Conservation (phyloP, 2,329 filamentous ascomycete genomes). For the Fusarium incarnatum region DNA sequence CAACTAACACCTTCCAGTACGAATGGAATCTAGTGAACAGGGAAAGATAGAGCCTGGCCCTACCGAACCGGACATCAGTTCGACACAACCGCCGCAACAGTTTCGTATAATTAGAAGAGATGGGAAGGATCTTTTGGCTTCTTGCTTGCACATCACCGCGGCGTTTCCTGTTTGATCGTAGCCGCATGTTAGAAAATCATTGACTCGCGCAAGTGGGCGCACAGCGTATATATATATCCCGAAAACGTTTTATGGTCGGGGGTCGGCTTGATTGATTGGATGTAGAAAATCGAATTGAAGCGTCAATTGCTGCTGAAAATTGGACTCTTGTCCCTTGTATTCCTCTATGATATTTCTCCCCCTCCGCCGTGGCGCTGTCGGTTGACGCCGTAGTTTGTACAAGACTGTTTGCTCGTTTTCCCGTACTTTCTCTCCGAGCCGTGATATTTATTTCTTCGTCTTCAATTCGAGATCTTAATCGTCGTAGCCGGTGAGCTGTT, state of each 20-base stretch:
- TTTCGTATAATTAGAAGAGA: conserved; percentile 23
- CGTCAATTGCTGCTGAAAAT: conserved; percentile 43
- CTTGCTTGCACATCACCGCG: conserved; percentile 29
- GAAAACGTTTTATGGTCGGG: conserved; percentile 16
- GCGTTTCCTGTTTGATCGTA: conserved; percentile 28
- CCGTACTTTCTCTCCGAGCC: conserved; percentile 5
- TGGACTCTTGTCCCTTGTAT: conserved; percentile 33
- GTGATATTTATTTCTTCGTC: conserved; percentile 21
- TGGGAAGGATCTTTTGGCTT: conserved; percentile 11
- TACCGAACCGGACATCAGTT: conserved; percentile 32
- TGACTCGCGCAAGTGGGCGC: conserved; percentile 29
- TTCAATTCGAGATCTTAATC: conserved; percentile 55
- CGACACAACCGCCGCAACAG: conserved; percentile 29
- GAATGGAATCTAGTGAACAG: conserved; percentile 72
- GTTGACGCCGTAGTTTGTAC: conserved; percentile 47
- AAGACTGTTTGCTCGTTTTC: conserved; percentile 22
- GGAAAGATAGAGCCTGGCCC: conserved; percentile 62
- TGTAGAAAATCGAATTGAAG: conserved; percentile 44
- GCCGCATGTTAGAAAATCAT: conserved; percentile 34
- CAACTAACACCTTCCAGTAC: conserved; percentile 58
- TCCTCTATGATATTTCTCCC: conserved; percentile 36
- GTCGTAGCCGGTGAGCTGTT: conserved; percentile 70
- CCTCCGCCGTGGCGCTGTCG: conserved; percentile 24
- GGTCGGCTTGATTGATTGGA: conserved; percentile 10
- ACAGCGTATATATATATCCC: conserved; percentile 25